These are phyloP conservation scores for Solanum sitiens DNA, from an alignment of 257 asterid species.

Conservation along the genomic window DNA sequence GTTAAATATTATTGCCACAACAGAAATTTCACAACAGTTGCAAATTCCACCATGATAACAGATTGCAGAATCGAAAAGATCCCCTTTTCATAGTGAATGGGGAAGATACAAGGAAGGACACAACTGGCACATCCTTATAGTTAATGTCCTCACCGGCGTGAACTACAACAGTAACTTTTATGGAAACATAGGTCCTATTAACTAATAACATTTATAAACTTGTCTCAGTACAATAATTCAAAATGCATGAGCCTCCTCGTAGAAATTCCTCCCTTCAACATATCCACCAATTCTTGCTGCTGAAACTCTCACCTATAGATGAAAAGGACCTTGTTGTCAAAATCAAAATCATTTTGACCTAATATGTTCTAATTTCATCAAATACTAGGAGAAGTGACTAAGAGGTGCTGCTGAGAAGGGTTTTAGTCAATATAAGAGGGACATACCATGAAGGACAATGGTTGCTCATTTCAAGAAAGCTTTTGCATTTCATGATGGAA, in stretches of 20 bases:
- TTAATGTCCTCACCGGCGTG: background rate
- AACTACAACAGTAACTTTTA: background rate
- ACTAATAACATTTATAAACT: background rate
- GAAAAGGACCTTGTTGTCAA: conserved; percentile 9
- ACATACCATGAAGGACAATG: conserved; percentile 32
- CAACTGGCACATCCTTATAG: background rate
- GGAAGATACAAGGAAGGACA: background rate
- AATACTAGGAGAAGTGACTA: background rate
- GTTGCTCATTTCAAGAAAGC: conserved; percentile 18
- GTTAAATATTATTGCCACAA: background rate
- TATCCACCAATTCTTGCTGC: conserved; percentile 10
- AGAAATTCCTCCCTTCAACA: conserved; percentile 16
- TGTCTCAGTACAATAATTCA: background rate
- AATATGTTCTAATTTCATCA: background rate
- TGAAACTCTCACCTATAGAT: conserved; percentile 20
- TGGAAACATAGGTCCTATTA: background rate
- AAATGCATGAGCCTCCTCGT: conserved; percentile 11
- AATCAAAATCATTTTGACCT: background rate
- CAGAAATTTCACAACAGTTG: background rate
- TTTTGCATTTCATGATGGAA: conserved; percentile 20
- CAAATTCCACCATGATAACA: background rate
- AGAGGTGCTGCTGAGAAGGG: conserved; percentile 6
- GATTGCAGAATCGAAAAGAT: background rate
- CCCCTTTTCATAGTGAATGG: background rate
- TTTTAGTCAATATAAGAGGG: conserved; percentile 5